A percentile compares a stretch with the other conserved stretches of the same genome.
Conservation (phyloP, 495 filamentous ascomycete species). For the Penicillium canariense region DNA sequence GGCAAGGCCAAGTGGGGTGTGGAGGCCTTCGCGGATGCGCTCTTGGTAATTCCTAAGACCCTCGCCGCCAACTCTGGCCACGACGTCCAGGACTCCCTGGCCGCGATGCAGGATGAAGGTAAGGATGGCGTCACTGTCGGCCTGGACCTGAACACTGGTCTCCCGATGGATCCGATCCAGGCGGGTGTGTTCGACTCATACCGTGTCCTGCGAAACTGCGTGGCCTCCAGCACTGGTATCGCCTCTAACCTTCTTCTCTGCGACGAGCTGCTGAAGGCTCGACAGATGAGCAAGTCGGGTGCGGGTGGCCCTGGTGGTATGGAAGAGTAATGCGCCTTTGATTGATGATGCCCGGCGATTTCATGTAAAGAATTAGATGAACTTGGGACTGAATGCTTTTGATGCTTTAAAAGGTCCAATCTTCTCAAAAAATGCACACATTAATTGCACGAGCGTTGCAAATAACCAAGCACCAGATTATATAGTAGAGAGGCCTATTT, state of each 20-base stretch:
- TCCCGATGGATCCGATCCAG: constrained; percentile 94
- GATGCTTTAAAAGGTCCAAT: constrained; percentile 19
- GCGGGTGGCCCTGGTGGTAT: constrained; percentile 43
- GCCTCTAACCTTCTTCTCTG: constrained; percentile 93
- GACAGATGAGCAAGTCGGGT: constrained; percentile 73
- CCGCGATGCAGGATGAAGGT: constrained; percentile 79
- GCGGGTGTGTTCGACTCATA: constrained; percentile 95
- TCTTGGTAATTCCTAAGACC: constrained; percentile 94
- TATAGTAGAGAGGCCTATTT: neutral
- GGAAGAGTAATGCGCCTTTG: constrained; percentile 42
- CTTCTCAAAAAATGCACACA: constrained; percentile 32
- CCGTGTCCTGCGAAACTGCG: constrained; percentile 86
- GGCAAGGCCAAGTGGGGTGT: constrained; percentile 97
- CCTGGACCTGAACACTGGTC: constrained; percentile 78
- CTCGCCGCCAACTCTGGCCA: constrained; percentile 94
- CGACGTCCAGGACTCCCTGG: constrained; percentile 91
- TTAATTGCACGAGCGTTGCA: constrained; percentile 11
- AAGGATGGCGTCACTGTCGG: constrained; percentile 82
- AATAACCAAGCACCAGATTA: neutral
- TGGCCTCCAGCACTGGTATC: constrained; percentile 92
- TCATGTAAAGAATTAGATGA: constrained; percentile 32
- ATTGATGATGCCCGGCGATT: constrained; percentile 21
- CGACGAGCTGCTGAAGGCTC: constrained; percentile 94
- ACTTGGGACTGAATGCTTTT: constrained; percentile 14
- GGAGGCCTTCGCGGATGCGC: constrained; percentile 87